These are phyloP conservation scores for Dipteronia sinensis DNA, from an alignment of 345 rosid species.

Conservation along the genomic window DNA sequence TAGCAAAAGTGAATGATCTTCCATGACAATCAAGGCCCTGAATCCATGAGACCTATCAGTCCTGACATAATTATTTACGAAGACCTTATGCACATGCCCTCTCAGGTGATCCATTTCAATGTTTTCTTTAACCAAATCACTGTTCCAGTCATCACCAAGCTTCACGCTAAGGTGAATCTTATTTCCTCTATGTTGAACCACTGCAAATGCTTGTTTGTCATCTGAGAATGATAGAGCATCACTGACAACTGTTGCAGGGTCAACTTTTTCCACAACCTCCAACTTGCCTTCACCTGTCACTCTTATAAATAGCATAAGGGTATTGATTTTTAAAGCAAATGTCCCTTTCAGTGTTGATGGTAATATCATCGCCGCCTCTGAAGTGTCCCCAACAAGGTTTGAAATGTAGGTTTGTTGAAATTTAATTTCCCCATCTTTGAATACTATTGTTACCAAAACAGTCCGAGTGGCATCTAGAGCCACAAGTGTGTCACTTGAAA, in stretches of 20 bases:
- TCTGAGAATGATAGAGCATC: conserved; percentile 71
- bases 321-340: conserved; percentile 56
- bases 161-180: conserved; percentile 76
- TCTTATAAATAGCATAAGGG: conserved; percentile 46
- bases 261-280: conserved; percentile 65
- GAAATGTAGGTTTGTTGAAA: conserved; percentile 58
- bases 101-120: conserved; percentile 67
- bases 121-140: conserved; percentile 71
- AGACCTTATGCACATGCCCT: conserved; percentile 85
- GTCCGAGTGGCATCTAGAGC: conserved; percentile 69
- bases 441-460: conserved; percentile 54
- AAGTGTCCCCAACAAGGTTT: conserved; percentile 52
- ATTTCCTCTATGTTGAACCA: conserved; percentile 59
- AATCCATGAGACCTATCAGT: conserved; percentile 97
- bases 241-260: conserved; percentile 67
- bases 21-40: conserved; percentile 97
- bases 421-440: conserved; percentile 54
- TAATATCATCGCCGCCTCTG: conserved; percentile 56
- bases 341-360: conserved; percentile 56
- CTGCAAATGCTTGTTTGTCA: conserved; percentile 67
- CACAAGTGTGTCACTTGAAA: conserved; percentile 67
- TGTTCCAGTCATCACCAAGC: conserved; percentile 63
- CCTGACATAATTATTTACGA: conserved; percentile 81
- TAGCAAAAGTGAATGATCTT: conserved; percentile 92
- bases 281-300: conserved; percentile 58